Evolutionary conservation across 2,329 filamentous ascomycete genomes (phyloP), one percentile per base, ranked within the genome.

Genomic region (Purpureocillium takamizusanense): DNA sequence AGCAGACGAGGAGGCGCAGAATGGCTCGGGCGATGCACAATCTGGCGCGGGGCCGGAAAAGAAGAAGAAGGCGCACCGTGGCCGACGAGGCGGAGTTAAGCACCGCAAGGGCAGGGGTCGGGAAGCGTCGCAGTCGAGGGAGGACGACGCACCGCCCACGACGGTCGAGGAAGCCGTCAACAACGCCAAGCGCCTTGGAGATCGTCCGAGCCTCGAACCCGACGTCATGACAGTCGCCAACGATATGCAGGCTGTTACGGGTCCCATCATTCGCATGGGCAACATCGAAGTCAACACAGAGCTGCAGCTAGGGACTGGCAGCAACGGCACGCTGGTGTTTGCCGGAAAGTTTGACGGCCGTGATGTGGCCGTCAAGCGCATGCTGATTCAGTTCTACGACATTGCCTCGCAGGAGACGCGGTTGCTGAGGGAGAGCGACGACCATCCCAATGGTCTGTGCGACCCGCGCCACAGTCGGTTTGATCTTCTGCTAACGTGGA

Each of bases 301-400:
- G 33, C 67, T 74, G 49, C 74, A 81, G 46, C 67, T 83, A 23
- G 79, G 79, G 16, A 82, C 86, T 42, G 92, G 92, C 39, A 97
- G 90, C 59, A 94, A 95, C 55, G 92, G 92, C n/a, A 98, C 92
- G 0, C 80, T 94, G 38, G 92, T 98, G 1, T 97, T 92, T 59
- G 83, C 86, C 35, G 92, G 92, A n/a, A 86, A 81, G 38, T 97
- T 94, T 57, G 92, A 94, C 57, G 88, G 88, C 17, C 82, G 89
- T 36, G 83, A 89, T 33, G 90, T 98, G 18, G 92, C 92, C 1
- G 87, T 98, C 35, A 98, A 98, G 69, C 80, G 92, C 27, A 94
- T 98, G 87, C 70, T 97, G 43, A 86, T 90, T 27, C 86, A 95
- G 49, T 95, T 95, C 52, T 95, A 89, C 56, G 90, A 95, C 47